Evolutionary conservation across 306 rosid species (phyloP), one percentile per base, ranked within the genome.

Genomic region (Alnus rubra): DNA sequence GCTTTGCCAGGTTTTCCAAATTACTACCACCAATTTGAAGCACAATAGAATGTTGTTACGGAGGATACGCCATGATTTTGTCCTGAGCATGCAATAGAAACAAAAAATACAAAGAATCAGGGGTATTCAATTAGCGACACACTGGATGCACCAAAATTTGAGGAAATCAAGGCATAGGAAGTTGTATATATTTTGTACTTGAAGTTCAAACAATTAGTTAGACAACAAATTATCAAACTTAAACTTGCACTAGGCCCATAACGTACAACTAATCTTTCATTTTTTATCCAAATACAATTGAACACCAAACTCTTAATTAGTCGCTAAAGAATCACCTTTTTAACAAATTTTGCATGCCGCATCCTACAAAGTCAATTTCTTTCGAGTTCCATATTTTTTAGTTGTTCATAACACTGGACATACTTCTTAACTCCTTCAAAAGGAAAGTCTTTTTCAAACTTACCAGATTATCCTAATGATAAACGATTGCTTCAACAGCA

Each of bases 41-140:
- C 87, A 95, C 97, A 74, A 95, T 87, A 75, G 98, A 96, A 89
- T 95, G 92, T 76, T 95, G 98, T 63, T 91, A 94, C 11, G 94
- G 93, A 77, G 94, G 73, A 87, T 64, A 95, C 0, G 89, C 92
- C 92, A 95, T 87, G 86, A 92, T 93, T 82, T 94, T 95, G 86
- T 95, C 98, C 99, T 95, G 99, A 87, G 71, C 79, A 78, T 23
- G 28, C 28, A 23, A 65, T 42, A 62, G 42, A 69, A 71, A 55
- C 1, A 47, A 82, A 77, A 68, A 49, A 23, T 31, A 30, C 64
- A 62, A 42, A 56, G 42, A 58, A 68, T 53, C 1, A 55, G 9
- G 8, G 64, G n/a, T 53, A 54, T 71, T 60, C 12, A 69, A 44
- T 69, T 69, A 39, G 19, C 49, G 0, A 23, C 28, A 23, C 28